Percentiles rank a stretch among this genome's conserved stretches.
Conservation (phyloP, 768 basidiomycete genomes). For the Cytidiella melzeri region DNA sequence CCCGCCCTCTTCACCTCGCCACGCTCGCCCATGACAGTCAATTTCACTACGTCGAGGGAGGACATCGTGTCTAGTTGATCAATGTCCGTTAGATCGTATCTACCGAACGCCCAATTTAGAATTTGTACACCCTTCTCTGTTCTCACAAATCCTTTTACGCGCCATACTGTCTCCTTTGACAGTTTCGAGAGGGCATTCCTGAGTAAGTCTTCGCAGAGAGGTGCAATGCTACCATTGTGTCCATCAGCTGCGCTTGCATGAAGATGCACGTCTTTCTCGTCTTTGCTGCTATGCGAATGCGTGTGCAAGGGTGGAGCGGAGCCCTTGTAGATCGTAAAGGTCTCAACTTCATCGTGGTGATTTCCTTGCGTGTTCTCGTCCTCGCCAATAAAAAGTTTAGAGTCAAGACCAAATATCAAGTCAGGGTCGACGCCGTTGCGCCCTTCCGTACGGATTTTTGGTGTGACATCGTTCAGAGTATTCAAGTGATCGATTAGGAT, state of each 20-base stretch:
- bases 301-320: slow-evolving; percentile 7
- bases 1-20: slow-evolving; percentile 68
- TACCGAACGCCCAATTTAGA: slow-evolving; percentile 92
- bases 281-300: slow-evolving; percentile 19
- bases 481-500: slow-evolving; percentile 80
- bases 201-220: slow-evolving; percentile 24
- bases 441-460: slow-evolving; percentile 68
- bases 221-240: background rate
- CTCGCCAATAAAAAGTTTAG: slow-evolving; percentile 55
- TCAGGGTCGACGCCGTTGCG: slow-evolving; percentile 65
- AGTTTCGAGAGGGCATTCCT: slow-evolving; percentile 42
- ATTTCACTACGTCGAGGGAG: slow-evolving; percentile 36
- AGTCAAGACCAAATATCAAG: slow-evolving; percentile 85
- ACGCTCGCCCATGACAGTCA: slow-evolving; percentile 91
- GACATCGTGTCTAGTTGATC: slow-evolving; percentile 23
- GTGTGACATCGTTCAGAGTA: slow-evolving; percentile 86
- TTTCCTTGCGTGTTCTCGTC: slow-evolving; percentile 5
- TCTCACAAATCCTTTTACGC: slow-evolving; percentile 83
- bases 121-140: slow-evolving; percentile 43
- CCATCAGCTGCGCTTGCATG: background rate
- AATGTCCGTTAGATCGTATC: slow-evolving; percentile 57
- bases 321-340: slow-evolving; percentile 54
- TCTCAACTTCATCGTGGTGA: slow-evolving; percentile 86
- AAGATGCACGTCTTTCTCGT: slow-evolving; percentile 1
- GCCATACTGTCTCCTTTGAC: slow-evolving; percentile 67